These are phyloP conservation scores for Solanum aculeatissimum DNA, from an alignment of 305 asterid genomes.

Conservation along the genomic window DNA sequence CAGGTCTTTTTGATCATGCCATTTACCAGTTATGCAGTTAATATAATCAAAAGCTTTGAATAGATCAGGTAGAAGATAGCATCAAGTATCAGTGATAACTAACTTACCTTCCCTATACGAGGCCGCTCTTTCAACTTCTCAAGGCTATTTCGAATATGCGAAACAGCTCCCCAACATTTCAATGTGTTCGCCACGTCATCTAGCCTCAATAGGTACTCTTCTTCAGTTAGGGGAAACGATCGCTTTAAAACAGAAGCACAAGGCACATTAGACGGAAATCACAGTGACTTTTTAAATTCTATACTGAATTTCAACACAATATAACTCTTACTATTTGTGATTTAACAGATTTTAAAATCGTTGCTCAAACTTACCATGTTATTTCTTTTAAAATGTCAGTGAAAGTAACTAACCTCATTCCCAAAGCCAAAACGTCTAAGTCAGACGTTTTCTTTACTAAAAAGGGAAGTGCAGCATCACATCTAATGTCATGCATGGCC, in stretches of 20 bases:
- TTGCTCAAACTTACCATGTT: not conserved
- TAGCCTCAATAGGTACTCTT: conserved; percentile 86
- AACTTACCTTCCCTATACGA: conserved; percentile 79
- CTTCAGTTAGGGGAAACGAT: conserved; percentile 86
- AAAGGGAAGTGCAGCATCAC: not conserved
- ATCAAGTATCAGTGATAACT: not conserved
- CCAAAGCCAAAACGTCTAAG: not conserved
- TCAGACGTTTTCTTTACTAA: not conserved
- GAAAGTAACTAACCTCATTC: not conserved
- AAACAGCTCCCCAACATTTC: conserved; percentile 98
- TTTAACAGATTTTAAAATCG: not conserved
- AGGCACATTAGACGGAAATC: conserved; percentile 11
- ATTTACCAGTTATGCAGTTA: not conserved
- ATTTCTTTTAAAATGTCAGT: not conserved
- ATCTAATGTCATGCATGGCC: not conserved
- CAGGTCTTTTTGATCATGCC: not conserved
- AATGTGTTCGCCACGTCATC: conserved; percentile 85
- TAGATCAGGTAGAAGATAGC: not conserved
- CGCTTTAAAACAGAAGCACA: conserved; percentile 32
- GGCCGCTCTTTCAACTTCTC: conserved; percentile 75
- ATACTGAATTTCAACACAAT: not conserved
- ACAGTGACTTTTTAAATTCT: not conserved
- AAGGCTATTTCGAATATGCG: conserved; percentile 77
- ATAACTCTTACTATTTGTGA: not conserved
- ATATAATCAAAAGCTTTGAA: not conserved